A percentile compares a stretch with the other conserved stretches of the same genome.
Evolutionary conservation across 306 rosid genomes (phyloP).

Genomic region (Dryas drummondii): DNA sequence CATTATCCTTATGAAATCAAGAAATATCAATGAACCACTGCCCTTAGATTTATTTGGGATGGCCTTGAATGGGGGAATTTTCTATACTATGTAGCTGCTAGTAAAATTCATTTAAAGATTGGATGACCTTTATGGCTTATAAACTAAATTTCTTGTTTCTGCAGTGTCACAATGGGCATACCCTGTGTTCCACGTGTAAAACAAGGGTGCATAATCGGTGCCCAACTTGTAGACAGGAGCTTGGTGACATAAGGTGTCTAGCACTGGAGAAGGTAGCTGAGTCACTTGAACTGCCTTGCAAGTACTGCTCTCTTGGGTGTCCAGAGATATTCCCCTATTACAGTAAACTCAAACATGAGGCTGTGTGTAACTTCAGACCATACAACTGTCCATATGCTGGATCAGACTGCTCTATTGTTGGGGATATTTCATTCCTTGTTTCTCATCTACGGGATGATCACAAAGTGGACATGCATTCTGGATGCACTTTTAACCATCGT

Average conservation of each 20-base stretch:
- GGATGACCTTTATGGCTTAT: conserved; percentile 16
- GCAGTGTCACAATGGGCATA: conserved; percentile 83
- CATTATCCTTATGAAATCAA: not conserved
- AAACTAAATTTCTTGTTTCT: conserved; percentile 19
- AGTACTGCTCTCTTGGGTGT: conserved; percentile 61
- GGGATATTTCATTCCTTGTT: conserved; percentile 65
- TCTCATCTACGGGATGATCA: conserved; percentile 72
- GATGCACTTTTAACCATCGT: conserved; percentile 79
- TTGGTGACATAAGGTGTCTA: conserved; percentile 77
- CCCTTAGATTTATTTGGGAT: conserved; percentile 2
- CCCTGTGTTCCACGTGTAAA: conserved; percentile 78
- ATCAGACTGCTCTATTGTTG: conserved; percentile 70
- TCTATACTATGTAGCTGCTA: not conserved
- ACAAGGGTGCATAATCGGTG: conserved; percentile 76
- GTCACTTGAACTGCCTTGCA: conserved; percentile 75
- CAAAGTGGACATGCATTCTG: conserved; percentile 86
- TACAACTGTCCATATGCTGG: conserved; percentile 77
- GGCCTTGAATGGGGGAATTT: not conserved
- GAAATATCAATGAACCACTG: not conserved
- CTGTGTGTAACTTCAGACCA: conserved; percentile 69
- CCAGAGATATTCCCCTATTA: conserved; percentile 75
- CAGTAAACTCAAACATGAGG: conserved; percentile 72
- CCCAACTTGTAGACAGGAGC: conserved; percentile 75
- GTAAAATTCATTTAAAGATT: not conserved
- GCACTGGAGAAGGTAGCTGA: conserved; percentile 82